These are phyloP conservation scores for Termitomyces sp. DNA, from an alignment of 768 basidiomycete species.

Conservation along the genomic window DNA sequence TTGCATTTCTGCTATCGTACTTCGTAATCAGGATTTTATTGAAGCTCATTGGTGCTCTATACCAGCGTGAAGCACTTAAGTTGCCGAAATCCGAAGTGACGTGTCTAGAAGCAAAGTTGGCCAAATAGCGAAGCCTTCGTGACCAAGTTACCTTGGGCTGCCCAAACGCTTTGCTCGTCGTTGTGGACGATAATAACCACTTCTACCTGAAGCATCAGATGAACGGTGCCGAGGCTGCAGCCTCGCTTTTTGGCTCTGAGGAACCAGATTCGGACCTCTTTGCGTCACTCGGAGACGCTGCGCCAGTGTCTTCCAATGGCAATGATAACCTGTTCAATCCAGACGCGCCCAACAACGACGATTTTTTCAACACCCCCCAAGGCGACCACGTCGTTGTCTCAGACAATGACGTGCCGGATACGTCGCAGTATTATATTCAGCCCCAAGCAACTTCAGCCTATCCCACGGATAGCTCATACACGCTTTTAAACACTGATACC, in stretches of 20 bases:
- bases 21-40: neutral
- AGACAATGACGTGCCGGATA: slow-evolving; percentile 8
- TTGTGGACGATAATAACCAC: slow-evolving; percentile 7
- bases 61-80: neutral
- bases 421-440: slow-evolving; percentile 21
- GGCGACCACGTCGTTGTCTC: neutral
- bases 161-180: slow-evolving; percentile 6
- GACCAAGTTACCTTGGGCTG: slow-evolving; percentile 2
- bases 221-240: slow-evolving; percentile 73
- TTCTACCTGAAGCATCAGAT: slow-evolving; percentile 28
- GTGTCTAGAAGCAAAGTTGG: slow-evolving; percentile 34
- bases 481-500: slow-evolving; percentile 6
- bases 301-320: slow-evolving; percentile 20
- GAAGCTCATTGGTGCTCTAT: too few species aligned
- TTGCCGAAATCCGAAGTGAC: slow-evolving; percentile 22
- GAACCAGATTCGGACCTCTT: slow-evolving; percentile 64
- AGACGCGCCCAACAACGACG: slow-evolving; percentile 9
- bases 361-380: slow-evolving; percentile 8
- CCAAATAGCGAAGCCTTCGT: slow-evolving; percentile 30
- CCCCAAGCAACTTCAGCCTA: slow-evolving; percentile 13
- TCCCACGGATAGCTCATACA: slow-evolving; percentile 6
- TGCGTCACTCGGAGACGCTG: slow-evolving; percentile 45
- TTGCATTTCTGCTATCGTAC: slow-evolving; percentile 1
- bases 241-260: slow-evolving; percentile 73
- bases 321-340: slow-evolving; percentile 17